A percentile compares a stretch with the other conserved stretches of the same genome.
phyloP scores from a whole-genome alignment of 495 filamentous ascomycete species.

The Jackrogersella minutella region DNA sequence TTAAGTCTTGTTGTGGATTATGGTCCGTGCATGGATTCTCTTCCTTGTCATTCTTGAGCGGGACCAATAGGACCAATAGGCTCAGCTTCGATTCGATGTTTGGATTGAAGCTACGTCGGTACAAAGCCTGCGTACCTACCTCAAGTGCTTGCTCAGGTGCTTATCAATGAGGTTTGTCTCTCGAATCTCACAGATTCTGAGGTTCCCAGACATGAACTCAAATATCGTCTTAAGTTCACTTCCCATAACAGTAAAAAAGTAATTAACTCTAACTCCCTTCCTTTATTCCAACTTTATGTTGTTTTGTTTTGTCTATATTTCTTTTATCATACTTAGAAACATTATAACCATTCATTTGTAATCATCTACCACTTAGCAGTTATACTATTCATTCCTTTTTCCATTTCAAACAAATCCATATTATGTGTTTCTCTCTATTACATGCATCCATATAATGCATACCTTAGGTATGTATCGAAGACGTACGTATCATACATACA shows the following conservation, averaged over 20 bases:
- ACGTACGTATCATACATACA: background rate
- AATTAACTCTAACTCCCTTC: no score
- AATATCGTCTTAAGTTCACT: no score
- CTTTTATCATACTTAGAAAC: background rate
- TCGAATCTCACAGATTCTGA: conserved; percentile 1
- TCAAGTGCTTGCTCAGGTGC: background rate
- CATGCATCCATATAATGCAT: background rate
- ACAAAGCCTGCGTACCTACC: no score
- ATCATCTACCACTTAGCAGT: no score
- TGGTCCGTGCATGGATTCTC: conserved; percentile 23
- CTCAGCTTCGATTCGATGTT: conserved; percentile 19
- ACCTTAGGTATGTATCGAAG: conserved; percentile 11
- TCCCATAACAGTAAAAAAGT: no score
- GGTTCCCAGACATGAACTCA: no score
- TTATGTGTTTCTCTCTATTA: background rate
- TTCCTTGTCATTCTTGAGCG: conserved; percentile 8
- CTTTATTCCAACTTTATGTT: background rate
- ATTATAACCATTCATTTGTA: no score
- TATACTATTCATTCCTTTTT: no score
- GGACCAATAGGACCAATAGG: conserved; percentile 29
- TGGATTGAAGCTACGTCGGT: background rate
- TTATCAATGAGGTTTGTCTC: conserved; percentile 11
- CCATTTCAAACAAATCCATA: no score
- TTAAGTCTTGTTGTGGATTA: background rate
- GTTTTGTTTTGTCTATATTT: background rate